A percentile compares a stretch with the other conserved stretches of the same genome.
Conservation (phyloP, 2,329 filamentous ascomycete species). For the Fusarium albosuccineum region DNA sequence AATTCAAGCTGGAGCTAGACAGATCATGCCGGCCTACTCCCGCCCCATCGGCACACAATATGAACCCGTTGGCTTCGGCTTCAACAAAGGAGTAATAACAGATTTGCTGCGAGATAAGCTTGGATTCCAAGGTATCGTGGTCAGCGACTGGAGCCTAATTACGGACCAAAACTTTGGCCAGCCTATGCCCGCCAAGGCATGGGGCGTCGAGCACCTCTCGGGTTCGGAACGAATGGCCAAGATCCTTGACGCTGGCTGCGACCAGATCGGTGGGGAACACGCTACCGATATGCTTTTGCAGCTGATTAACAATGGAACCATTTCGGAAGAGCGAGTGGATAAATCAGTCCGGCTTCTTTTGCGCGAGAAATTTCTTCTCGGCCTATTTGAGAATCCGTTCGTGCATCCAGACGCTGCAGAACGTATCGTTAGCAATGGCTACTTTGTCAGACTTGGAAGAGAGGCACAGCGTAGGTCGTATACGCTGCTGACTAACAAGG, state of each 20-base stretch:
- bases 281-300: constrained; percentile 41
- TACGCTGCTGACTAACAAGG: too few species aligned
- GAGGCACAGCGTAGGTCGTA: too few species aligned
- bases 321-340: constrained; percentile 58
- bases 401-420: constrained; percentile 58
- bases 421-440: too few species aligned
- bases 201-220: constrained; percentile 61
- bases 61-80: constrained; percentile 61
- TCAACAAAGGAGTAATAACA: constrained; percentile 64
- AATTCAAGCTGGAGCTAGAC: constrained; percentile 60
- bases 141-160: constrained; percentile 65
- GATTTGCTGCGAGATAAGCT: constrained; percentile 59
- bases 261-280: constrained; percentile 64
- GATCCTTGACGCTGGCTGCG: constrained; percentile 62
- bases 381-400: constrained; percentile 64
- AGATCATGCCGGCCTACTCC: constrained; percentile 65
- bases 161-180: constrained; percentile 57
- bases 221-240: constrained; percentile 52
- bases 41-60: constrained; percentile 59
- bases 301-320: constrained; percentile 39
- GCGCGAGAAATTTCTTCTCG: constrained; percentile 62
- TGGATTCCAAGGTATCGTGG: constrained; percentile 63
- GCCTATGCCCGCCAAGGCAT: constrained; percentile 61
- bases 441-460: too few species aligned
- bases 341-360: constrained; percentile 59